phyloP scores from a whole-genome alignment of 2,329 filamentous ascomycete genomes.

The Curvularia sp. region DNA sequence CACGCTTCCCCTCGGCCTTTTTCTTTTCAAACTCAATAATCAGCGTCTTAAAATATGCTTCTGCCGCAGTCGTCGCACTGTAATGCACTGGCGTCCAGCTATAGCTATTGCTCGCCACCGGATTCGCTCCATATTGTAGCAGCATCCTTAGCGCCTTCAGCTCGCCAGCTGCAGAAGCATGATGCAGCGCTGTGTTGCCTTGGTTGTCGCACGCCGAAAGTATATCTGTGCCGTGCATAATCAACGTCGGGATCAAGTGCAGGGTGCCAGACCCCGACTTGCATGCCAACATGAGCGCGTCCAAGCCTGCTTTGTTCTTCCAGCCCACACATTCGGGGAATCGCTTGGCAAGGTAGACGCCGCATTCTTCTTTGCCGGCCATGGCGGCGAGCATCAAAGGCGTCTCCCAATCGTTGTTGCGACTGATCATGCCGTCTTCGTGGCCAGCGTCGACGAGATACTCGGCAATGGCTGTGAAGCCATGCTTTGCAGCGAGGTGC shows the following conservation, averaged over 20 bases:
- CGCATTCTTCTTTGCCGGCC: conserved; percentile 74
- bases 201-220: conserved; percentile 63
- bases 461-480: conserved; percentile 71
- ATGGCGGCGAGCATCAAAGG: conserved; percentile 79
- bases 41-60: conserved; percentile 82
- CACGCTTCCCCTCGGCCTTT: conserved; percentile 55
- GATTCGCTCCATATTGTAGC: conserved; percentile 78
- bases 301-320: conserved; percentile 71
- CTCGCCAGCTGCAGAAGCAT: conserved; percentile 83
- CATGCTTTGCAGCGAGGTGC: conserved; percentile 78
- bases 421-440: conserved; percentile 73
- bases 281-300: conserved; percentile 62
- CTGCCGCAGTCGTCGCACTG: conserved; percentile 79
- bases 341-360: conserved; percentile 71
- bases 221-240: conserved; percentile 42
- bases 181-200: conserved; percentile 88
- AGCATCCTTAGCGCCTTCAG: conserved; percentile 78
- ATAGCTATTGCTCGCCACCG: conserved; percentile 74
- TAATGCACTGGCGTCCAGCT: conserved; percentile 87
- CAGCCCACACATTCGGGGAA: conserved; percentile 70
- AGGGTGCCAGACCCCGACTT: conserved; percentile 51
- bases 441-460: conserved; percentile 77
- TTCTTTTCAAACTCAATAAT: conserved; percentile 74
- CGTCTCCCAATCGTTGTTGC: conserved; percentile 82
- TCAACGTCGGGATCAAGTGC: conserved; percentile 53